Percentiles rank a stretch among this genome's conserved stretches.
These are phyloP conservation scores for Serendipita indica DNA, from an alignment of 768 basidiomycete genomes.

Conservation along the genomic window DNA sequence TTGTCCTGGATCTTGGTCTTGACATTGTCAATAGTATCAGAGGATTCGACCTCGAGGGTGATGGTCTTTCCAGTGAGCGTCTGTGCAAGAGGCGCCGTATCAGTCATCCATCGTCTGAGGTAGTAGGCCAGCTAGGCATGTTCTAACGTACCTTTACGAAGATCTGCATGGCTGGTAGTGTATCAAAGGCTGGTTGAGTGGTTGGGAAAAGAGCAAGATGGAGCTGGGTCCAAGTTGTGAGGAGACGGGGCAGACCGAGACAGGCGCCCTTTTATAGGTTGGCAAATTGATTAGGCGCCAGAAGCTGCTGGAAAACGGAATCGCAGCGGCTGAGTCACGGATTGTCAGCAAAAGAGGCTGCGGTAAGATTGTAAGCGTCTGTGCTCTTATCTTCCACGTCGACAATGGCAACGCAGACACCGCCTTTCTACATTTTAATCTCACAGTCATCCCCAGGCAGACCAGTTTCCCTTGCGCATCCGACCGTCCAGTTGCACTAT, in stretches of 20 bases:
- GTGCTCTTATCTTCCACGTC: not conserved
- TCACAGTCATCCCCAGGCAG: not conserved
- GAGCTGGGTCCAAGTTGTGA: not conserved
- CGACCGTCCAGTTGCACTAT: conserved; percentile 67
- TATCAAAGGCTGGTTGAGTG: not conserved
- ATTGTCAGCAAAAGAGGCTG: no score
- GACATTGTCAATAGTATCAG: conserved; percentile 35
- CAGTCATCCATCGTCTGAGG: not conserved
- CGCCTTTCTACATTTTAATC: conserved; percentile 5
- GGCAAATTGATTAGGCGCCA: no score
- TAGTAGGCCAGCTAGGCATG: not conserved
- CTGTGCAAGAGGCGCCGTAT: conserved; percentile 15
- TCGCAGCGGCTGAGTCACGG: no score
- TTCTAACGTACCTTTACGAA: conserved; percentile 29
- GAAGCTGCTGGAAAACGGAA: no score
- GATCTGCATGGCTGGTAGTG: conserved; percentile 27
- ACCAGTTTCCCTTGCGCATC: conserved; percentile 38
- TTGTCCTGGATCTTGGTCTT: conserved; percentile 40
- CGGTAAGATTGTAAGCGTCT: not conserved
- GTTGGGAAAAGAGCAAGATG: not conserved
- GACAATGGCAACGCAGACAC: conserved; percentile 1
- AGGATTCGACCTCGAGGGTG: conserved; percentile 41
- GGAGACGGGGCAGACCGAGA: not conserved
- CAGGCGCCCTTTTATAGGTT: not conserved
- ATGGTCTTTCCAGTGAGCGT: conserved; percentile 40